These are phyloP conservation scores for Metarhizium brunneum DNA, from an alignment of 2,329 filamentous ascomycete genomes.

Conservation along the genomic window DNA sequence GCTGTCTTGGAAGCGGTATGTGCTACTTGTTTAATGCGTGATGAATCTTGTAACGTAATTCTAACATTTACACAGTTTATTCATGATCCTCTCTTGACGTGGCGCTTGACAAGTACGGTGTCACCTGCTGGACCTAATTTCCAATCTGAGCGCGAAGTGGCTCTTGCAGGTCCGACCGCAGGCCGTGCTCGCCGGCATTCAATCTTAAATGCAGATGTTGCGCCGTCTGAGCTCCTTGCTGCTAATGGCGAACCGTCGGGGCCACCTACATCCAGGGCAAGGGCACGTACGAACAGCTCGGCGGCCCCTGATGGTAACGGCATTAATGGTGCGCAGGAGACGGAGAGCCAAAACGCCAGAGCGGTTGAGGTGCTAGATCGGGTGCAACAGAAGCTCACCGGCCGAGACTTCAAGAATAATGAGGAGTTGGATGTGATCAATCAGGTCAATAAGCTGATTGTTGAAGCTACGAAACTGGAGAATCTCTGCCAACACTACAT, in stretches of 20 bases:
- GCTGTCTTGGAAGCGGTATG: constrained; percentile 93
- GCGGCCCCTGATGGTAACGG: constrained; percentile 26
- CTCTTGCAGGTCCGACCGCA: constrained; percentile 36
- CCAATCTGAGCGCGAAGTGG: constrained; percentile 48
- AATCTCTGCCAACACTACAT: constrained; percentile 99
- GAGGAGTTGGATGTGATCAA: constrained; percentile 78
- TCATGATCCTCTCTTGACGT: constrained; percentile 96
- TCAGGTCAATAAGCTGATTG: constrained; percentile 91
- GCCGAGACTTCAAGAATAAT: constrained; percentile 77
- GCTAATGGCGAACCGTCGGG: constrained; percentile 35
- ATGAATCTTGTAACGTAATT: background rate
- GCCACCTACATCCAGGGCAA: constrained; percentile 37
- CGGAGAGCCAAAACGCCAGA: constrained; percentile 84
- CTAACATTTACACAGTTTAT: constrained; percentile 62
- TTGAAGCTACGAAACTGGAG: constrained; percentile 92
- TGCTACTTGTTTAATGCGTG: constrained; percentile 17
- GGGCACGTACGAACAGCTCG: constrained; percentile 53
- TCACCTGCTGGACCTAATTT: constrained; percentile 61
- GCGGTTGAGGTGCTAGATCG: constrained; percentile 85
- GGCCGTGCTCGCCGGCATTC: constrained; percentile 55
- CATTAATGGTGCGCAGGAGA: constrained; percentile 34
- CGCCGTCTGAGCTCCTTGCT: constrained; percentile 49
- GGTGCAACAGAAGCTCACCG: constrained; percentile 92
- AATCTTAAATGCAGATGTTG: constrained; percentile 55
- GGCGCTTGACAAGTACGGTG: constrained; percentile 66